Base-by-base conservation (phyloP, 1,139 yeast species). In the Kazachstania sp. region DNA sequence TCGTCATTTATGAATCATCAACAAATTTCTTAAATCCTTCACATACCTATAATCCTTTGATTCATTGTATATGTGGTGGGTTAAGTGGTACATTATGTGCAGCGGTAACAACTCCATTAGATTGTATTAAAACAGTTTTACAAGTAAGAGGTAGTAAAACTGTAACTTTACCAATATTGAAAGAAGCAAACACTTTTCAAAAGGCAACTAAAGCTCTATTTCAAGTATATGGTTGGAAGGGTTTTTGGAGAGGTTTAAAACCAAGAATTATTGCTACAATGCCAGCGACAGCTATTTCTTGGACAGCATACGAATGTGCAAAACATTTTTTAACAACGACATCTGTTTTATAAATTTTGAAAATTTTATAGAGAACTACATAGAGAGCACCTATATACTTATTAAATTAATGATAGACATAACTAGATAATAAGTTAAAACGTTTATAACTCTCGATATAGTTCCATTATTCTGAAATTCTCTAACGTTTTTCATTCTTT, bases 261-360 rank as follows among this genome's bases (percentile, higher is more conserved):
- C 97, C 98, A 41, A 79, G 98, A 66, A 80, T 92, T 48, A 81
- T 92, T 37, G 86, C 94, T 54, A 88, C 88, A 64, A 90, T 92
- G 66, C 98, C 98, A n/a, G 83, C 95, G 43, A 90, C 97, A 12
- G 97, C 97, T 34, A 88, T 92, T 51, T 83, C 95, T 53, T 92
- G 98, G 98, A 90, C 97, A 1, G 90, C 96, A 19, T 92, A 92
- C 66, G 98, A 92, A 65, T 86, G 90, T 92, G 97, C 97, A 41
- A 90, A 90, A 51, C 65, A 62, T 48, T 60, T 61, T 49, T 47
- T 60, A 15, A 41, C 35, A 19, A 32, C 36, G 2, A 6, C 36
- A 15, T 6, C 19, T 7, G 28, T 23, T 23, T 7, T 23, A 23
- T 23, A 23, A 23, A 23, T 23, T 23, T n/a, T 23, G 8, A 23